Base-by-base conservation (phyloP, 805 yeast species). In the Millerozyma acaciae region DNA sequence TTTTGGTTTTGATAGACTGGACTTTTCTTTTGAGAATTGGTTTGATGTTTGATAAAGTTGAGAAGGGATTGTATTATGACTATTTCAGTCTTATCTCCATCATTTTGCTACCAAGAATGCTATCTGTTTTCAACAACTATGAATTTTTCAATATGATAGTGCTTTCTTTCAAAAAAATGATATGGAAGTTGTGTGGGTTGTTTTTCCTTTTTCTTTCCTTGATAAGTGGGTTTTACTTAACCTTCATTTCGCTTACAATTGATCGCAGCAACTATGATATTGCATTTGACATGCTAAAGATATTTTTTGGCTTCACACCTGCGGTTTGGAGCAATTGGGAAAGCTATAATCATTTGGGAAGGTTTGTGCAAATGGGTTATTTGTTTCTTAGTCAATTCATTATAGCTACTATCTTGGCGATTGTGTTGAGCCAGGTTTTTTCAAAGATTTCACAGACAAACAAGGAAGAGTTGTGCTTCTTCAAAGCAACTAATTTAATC, bases 271-370 rank as follows among this genome's bases (percentile, higher is more conserved):
- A 70, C 13, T 50, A 56, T 23, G 61, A 67, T 21, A 74, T 75
- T 15, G 70, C 76, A 9, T 74, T 67, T 45, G 75, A 70, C 37
- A 60, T 74, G 61, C 50, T 74, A 28, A 71, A 73, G 47, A 58
- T 75, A 3, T 63, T 75, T 39, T 75, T 74, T 47, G 80, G 80
- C 1, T 75, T 70, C 47, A 75, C 80, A 2, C 80, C 80, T 0
- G 73, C 78, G 0, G 79, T 75, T 3, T 75, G 80, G 80, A 61
- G 63, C 28, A 70, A 68, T 34, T 75, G 80, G 80, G 52, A 58
- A 22, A 55, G 60, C 33, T 75, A 70, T 43, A 65, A 73, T 25
- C 41, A 53, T 2, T 48, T 73, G 25, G 80, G 80, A 1, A 57
- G 70, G 22, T 41, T 53, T n/a, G 59, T 73, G 15, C 67, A 71